phyloP scores from a whole-genome alignment of 2,329 filamentous ascomycete species.

The Trichoderma polysporum region DNA sequence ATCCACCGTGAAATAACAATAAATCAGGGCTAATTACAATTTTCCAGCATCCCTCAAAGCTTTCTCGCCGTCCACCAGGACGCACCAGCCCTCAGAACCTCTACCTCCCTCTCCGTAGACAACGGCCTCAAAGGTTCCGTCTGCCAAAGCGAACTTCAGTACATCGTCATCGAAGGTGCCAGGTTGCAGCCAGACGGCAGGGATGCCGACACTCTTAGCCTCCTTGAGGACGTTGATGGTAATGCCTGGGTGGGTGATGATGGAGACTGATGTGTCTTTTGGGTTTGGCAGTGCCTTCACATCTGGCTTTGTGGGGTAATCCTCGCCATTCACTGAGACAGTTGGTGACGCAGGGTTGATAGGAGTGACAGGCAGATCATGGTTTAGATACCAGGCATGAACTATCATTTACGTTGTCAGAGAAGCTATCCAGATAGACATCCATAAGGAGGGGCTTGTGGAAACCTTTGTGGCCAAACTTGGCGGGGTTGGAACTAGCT shows the following conservation, averaged over 20 bases:
- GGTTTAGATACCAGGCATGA: constrained; percentile 82
- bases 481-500: constrained; percentile 78
- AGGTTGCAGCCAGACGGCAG: constrained; percentile 85
- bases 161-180: constrained; percentile 81
- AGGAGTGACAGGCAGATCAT: constrained; percentile 73
- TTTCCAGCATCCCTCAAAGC: constrained; percentile 59
- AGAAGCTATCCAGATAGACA: background rate
- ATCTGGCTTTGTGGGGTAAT: constrained; percentile 64
- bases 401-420: constrained; percentile 51
- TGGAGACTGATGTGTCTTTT: constrained; percentile 69
- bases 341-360: constrained; percentile 72
- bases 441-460: background rate
- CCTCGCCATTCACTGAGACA: constrained; percentile 59
- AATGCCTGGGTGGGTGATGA: constrained; percentile 81
- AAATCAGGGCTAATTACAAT: constrained; percentile 33
- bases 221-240: constrained; percentile 74
- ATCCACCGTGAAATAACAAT: background rate
- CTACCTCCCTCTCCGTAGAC: constrained; percentile 63
- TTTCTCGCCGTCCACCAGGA: constrained; percentile 77
- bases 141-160: constrained; percentile 62
- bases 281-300: constrained; percentile 67
- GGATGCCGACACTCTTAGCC: constrained; percentile 70
- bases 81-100: constrained; percentile 79
- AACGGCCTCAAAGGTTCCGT: constrained; percentile 66
- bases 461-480: constrained; percentile 84